Evolutionary conservation across 305 asterid genomes (phyloP).

Genomic region (Rubia balearica): DNA sequence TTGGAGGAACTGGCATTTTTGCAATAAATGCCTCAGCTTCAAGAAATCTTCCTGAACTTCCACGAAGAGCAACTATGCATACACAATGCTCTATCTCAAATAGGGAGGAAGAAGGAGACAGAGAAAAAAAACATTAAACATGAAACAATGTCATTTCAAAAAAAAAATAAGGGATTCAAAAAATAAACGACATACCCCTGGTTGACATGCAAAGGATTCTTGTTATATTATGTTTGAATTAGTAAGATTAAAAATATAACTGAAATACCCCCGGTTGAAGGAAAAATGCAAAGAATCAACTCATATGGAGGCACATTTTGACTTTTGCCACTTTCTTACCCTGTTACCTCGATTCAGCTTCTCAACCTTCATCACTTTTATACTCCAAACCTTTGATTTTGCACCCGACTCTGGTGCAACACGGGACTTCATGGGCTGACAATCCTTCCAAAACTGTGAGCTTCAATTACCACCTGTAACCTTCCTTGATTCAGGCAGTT

Average conservation of each 20-base stretch:
- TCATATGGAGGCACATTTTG: conserved; percentile 78
- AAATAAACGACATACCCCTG: no score
- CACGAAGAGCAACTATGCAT: conserved; percentile 79
- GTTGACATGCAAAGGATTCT: no score
- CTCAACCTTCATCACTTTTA: conserved; percentile 61
- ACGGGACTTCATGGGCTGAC: conserved; percentile 39
- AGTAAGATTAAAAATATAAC: no score
- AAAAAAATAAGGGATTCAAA: no score
- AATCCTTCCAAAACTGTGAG: conserved; percentile 79
- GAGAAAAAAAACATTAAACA: no score
- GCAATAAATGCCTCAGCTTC: conserved; percentile 68
- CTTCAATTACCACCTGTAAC: conserved; percentile 64
- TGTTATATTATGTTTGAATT: no score
- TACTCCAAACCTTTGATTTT: conserved; percentile 80
- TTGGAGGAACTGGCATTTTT: conserved; percentile 67
- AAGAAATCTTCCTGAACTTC: conserved; percentile 64
- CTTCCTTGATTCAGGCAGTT: conserved; percentile 37
- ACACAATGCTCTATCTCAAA: conserved; percentile 70
- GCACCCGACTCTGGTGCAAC: conserved; percentile 71
- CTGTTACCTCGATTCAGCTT: conserved; percentile 47
- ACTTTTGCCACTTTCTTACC: conserved; percentile 46
- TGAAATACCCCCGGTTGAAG: no score
- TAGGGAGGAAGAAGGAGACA: no score
- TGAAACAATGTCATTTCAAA: no score
- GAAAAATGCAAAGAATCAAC: conserved; percentile 25